A percentile compares a stretch with the other conserved stretches of the same genome.
Evolutionary conservation across 1,284 basidiomycete species (phyloP).

Genomic region (Farysia itapuensis): DNA sequence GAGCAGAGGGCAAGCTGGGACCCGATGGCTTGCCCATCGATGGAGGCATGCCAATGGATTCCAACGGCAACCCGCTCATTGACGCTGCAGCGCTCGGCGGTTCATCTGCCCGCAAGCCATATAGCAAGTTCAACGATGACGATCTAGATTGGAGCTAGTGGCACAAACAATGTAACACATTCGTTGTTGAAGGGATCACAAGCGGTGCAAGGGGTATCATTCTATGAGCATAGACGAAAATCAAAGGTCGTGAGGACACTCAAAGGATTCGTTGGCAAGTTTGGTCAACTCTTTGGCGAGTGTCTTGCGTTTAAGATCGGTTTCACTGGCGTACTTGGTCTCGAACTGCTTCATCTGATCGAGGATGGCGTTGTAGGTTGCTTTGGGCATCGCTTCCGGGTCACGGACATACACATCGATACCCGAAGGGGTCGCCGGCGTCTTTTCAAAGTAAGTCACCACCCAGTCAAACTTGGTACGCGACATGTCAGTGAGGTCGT

Average conservation of each 20-base stretch:
- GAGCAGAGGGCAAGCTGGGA: constrained; percentile 34
- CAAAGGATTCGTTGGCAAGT: constrained; percentile 16
- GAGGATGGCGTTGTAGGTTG: constrained; percentile 13
- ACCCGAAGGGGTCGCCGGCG: constrained; percentile 23
- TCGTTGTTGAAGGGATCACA: not conserved
- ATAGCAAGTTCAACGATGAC: constrained; percentile 44
- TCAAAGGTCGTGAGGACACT: constrained; percentile 26
- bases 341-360: constrained; percentile 17
- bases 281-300: constrained; percentile 23
- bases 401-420: constrained; percentile 36
- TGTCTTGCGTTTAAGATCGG: constrained; percentile 10
- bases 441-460: constrained; percentile 41
- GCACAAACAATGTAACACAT: not conserved
- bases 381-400: constrained; percentile 16
- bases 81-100: constrained; percentile 9
- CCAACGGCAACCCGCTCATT: constrained; percentile 18
- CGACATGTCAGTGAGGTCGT: constrained; percentile 24
- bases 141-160: constrained; percentile 52
- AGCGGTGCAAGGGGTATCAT: not conserved
- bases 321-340: constrained; percentile 9
- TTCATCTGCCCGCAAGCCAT: not conserved
- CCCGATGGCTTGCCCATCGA: constrained; percentile 25
- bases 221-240: not conserved
- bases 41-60: constrained; percentile 7
- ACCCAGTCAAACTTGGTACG: constrained; percentile 29